Evolutionary conservation across 331 rosid species (phyloP), one percentile per base, ranked within the genome.

Genomic region (Malus hybrid): DNA sequence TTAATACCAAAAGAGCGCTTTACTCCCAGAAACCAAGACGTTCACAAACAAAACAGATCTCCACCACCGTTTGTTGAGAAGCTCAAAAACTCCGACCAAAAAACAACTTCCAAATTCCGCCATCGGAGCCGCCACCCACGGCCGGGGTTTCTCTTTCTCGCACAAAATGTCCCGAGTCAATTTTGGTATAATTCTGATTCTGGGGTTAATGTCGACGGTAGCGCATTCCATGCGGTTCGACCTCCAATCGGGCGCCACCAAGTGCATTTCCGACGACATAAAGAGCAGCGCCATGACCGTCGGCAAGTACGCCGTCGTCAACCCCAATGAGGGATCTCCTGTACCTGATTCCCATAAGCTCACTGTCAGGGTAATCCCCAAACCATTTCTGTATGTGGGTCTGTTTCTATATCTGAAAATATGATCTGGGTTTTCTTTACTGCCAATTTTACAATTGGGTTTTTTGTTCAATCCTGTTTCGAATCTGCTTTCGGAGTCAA

Each of bases 221-320:
- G 85, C 72, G 15, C 68, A 77, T 52, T 85, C 95, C 13, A 81
- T 88, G 93, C 86, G 91, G 16, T 89, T 90, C 85, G 97, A 94
- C 71, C 85, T 94, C 29, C 77, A 13, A 69, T 75, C 90, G 7
- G 97, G 92, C 74, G 36, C 78, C 28, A 85, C 89, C 62, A 94
- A 92, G 80, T 94, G 97, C 90, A 86, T 94, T 18, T 79, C 97
- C 15, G 97, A 94, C 76, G 93, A 92, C 20, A 86, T 94, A 5
- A 90, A 85, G 79, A 77, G 52, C 84, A 83, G 86, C 46, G 78
- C 96, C 22, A 81, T 94, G 97, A 84, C 89, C 11, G 90, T 94
- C 7, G 97, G 97, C 12, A 89, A 86, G 86, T 94, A 94, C 82
- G 42, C 13, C 33, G 84, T 90, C 18, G 80, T 89, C 67, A 86